Conservation (phyloP, 2,329 filamentous ascomycete species). For the Ophiostoma sp. region DNA sequence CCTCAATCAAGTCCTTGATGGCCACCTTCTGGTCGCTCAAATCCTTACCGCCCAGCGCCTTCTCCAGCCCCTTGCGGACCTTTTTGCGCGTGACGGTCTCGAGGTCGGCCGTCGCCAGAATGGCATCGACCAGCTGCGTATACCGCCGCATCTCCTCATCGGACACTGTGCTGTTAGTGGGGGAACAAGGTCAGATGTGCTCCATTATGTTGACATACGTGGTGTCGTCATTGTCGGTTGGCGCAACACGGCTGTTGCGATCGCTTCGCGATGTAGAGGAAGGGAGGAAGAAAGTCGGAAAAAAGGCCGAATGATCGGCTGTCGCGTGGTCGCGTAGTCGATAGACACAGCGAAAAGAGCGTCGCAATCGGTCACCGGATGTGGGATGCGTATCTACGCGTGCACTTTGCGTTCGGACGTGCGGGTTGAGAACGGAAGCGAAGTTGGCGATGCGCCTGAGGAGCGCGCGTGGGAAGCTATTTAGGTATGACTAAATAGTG, state of each 20-base stretch:
- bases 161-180: slow-evolving; percentile 43
- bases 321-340: not conserved
- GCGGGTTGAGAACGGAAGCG: not conserved
- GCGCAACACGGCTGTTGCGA: not conserved
- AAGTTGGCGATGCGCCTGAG: not conserved
- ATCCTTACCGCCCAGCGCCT: slow-evolving; percentile 56
- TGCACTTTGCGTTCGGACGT: not conserved
- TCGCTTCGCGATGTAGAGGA: not conserved
- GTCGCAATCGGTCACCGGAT: not conserved
- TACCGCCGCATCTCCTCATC: slow-evolving; percentile 53
- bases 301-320: not conserved
- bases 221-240: slow-evolving; percentile 20
- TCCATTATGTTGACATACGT: slow-evolving; percentile 8
- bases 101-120: slow-evolving; percentile 59
- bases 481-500: not conserved
- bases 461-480: not conserved
- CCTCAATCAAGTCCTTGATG: slow-evolving; percentile 71
- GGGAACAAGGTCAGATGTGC: not conserved
- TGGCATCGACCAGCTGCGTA: slow-evolving; percentile 60
- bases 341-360: not conserved
- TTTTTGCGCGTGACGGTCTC: slow-evolving; percentile 65
- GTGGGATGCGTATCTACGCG: not conserved
- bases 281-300: not conserved
- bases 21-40: slow-evolving; percentile 63
- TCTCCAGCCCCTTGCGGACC: slow-evolving; percentile 58